Evolutionary conservation across 441 rosid genomes (phyloP), one percentile per base, ranked within the genome.

Genomic region (Eutrema salsugineum): DNA sequence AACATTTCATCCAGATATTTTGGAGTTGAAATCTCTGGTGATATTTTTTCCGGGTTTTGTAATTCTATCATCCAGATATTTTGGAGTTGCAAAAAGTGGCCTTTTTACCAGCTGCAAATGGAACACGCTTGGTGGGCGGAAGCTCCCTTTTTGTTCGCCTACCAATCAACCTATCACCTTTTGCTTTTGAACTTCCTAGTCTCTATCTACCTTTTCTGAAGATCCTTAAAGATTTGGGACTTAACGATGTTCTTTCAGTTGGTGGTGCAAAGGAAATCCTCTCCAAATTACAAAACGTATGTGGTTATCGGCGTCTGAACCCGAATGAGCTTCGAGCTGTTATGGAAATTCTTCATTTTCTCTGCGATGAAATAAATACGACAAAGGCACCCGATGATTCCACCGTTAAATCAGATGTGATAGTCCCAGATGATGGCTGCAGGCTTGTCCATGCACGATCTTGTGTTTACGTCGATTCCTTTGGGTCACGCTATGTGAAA

Each of bases 301-400:
- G 97, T 76, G 99, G 98, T 72, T 95, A 89, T 78, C 96, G 87
- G 83, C 94, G 87, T 63, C 64, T 95, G 66, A 95, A 95, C 81
- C 99, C 98, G 54, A 95, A 95, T 79, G 98, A 95, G 86, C 88
- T 93, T 59, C 97, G 97, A 69, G 97, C 99, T 74, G 99, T 93
- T 73, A 81, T 91, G 97, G 98, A 90, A 81, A 84, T 86, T 74
- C 79, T 95, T 82, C 79, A 81, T 84, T 88, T 88, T 82, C 86
- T 92, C 69, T 87, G 91, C 67, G 92, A 85, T 72, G 80, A 72
- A 64, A 77, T 62, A 54, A 68, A 61, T 56, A 83, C 79, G 70
- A 82, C 68, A 69, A 80, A 83, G 62, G 59, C 43, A 55, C 51
- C 81, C 20, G 49, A 66, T 69, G 61, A 24, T 68, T 30, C 77